phyloP scores from a whole-genome alignment of 306 rosid species.

The Gastrolobium villosum region DNA sequence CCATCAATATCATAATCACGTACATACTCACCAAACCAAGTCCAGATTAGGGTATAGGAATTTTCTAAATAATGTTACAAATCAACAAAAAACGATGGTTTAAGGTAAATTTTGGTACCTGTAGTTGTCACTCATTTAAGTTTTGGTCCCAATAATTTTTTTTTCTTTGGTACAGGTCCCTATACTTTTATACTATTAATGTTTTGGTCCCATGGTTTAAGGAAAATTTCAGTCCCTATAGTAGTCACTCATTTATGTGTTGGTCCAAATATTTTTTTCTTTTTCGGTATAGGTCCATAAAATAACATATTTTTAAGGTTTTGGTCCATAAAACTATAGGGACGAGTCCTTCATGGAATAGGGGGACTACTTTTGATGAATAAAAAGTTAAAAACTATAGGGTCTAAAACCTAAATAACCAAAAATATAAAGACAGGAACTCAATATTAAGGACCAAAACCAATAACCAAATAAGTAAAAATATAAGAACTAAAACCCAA shows the following conservation, averaged over 20 bases:
- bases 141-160: not conserved
- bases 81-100: not conserved
- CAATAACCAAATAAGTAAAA: too few species aligned
- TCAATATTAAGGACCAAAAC: not conserved
- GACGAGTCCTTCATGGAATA: constrained; percentile 8
- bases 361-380: not conserved
- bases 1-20: constrained; percentile 10
- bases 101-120: not conserved
- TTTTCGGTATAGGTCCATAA: not conserved
- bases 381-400: constrained; percentile 29
- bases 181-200: not conserved
- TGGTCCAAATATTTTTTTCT: not conserved
- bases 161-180: not conserved
- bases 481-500: not conserved
- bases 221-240: not conserved
- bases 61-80: constrained; percentile 21
- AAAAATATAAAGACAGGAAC: too few species aligned
- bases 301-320: not conserved
- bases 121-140: not conserved
- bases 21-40: constrained; percentile 21
- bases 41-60: not conserved
- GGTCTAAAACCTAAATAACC: not conserved
- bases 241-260: not conserved
- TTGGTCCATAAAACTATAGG: not conserved
- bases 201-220: not conserved